These are phyloP conservation scores for Sechiopsis laciniata DNA, from an alignment of 306 rosid genomes.

Conservation along the genomic window DNA sequence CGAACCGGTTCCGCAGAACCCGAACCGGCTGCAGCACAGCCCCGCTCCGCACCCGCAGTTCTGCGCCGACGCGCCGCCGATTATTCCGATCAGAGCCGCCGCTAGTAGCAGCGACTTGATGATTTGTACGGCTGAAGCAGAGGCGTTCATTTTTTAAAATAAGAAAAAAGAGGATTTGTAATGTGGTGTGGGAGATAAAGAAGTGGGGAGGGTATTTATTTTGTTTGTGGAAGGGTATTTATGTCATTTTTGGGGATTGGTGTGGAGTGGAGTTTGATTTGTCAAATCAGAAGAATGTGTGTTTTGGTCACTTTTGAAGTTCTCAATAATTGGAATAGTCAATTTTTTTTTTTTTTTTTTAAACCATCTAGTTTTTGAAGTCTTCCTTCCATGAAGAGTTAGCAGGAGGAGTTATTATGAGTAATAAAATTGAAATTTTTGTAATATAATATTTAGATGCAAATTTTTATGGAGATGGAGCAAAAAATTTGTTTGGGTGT, in stretches of 20 bases:
- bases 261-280: neutral
- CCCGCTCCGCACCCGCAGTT: conserved; percentile 54
- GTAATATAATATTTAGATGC: too few relatives aligned
- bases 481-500: too few relatives aligned
- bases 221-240: neutral
- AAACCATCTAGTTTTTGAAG: too few relatives aligned
- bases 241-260: neutral
- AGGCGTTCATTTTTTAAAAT: neutral
- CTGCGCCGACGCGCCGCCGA: conserved; percentile 27
- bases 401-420: too few relatives aligned
- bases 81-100: conserved; percentile 17
- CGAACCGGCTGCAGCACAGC: conserved; percentile 56
- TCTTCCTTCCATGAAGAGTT: too few relatives aligned
- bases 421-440: too few relatives aligned
- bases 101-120: neutral
- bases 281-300: neutral
- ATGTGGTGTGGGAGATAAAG: neutral
- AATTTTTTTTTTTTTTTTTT: too few relatives aligned
- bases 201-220: neutral
- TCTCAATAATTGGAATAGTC: too few relatives aligned
- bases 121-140: neutral
- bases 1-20: conserved; percentile 47
- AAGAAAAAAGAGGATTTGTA: neutral
- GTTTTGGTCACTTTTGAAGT: neutral
- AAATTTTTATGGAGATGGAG: too few relatives aligned